Evolutionary conservation across 495 filamentous ascomycete species (phyloP), one percentile per base, ranked within the genome.

Genomic region (Penicillium herquei): DNA sequence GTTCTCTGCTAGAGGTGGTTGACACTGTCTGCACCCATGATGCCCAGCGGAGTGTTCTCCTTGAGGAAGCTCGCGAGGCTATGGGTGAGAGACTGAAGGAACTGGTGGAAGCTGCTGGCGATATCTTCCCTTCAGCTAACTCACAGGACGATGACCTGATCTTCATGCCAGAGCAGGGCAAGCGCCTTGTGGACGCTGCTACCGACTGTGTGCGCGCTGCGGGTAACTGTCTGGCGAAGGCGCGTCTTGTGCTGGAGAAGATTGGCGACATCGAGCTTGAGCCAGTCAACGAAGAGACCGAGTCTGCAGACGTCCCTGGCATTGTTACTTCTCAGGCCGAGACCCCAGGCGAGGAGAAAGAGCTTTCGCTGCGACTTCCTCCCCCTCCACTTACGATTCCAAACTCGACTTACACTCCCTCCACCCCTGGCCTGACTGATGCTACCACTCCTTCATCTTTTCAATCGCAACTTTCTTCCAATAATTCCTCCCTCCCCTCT

Each of bases 221-320:
- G 49, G 92, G 92, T 13, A 92, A 96, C 61, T 97, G 94, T 67
- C 85, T 95, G 17, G 85, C 86, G 6, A 92, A 91, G 69, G 87
- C 92, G 21, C 90, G 88, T 61, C 77, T 83, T 70, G 86, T 96
- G 37, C 87, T 99, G 54, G 91, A 96, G 71, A 79, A 87, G 46
- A 91, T 94, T 57, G 95, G 94, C 18, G 94, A 99, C 70, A 96
- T 99, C 63, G 92, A 96, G 65, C 82, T 96, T 51, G 87, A 90
- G 42, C 65, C 80, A 13, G 62, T 81, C n/a, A 75, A 72, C 1
- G 70, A 85, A 48, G 77, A 84, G 40, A 34, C 54, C n/a, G 44
- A 53, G 9, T 21, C 53, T n/a, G 35, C 59, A 10, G 44, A 55
- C 0, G n/a, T 53, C n/a, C 44, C 61, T 40, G 39, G 55, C 17